A percentile compares a stretch with the other conserved stretches of the same genome.
These are phyloP conservation scores for Sonneratia alba DNA, from an alignment of 345 rosid species.

Conservation along the genomic window DNA sequence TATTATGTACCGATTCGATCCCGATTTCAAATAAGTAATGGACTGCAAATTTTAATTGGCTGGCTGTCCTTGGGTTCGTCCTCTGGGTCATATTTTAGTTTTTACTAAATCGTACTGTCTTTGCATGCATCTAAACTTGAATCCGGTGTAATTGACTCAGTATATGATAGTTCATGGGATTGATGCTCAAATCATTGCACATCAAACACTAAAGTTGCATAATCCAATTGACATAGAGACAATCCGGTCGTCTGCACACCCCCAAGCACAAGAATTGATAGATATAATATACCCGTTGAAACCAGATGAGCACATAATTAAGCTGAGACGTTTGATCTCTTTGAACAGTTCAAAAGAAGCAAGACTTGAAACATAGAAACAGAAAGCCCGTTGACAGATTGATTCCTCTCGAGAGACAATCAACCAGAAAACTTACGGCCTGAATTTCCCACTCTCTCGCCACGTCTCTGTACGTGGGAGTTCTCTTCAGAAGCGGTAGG, in stretches of 20 bases:
- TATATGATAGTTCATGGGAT: background rate
- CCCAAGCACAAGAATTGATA: background rate
- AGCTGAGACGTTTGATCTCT: background rate
- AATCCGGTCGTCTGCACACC: too few species aligned
- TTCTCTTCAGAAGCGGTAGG: slow-evolving; percentile 40
- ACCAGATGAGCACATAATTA: background rate
- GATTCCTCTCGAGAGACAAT: slow-evolving; percentile 1
- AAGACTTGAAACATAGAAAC: background rate
- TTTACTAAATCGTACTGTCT: too few species aligned
- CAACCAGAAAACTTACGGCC: background rate
- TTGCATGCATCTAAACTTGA: too few species aligned
- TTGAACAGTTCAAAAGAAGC: background rate
- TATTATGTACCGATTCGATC: too few species aligned
- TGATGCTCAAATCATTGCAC: background rate
- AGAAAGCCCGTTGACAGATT: background rate
- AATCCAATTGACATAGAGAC: background rate
- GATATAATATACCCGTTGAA: background rate
- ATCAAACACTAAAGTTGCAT: background rate
- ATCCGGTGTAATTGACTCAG: too few species aligned
- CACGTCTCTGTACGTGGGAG: slow-evolving; percentile 20
- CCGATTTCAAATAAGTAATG: too few species aligned
- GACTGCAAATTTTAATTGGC: too few species aligned
- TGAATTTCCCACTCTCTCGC: background rate
- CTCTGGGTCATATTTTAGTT: too few species aligned
- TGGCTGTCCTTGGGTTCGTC: too few species aligned